Base-by-base conservation (phyloP, 768 basidiomycete genomes). In the Rhodotorula diobovata region DNA sequence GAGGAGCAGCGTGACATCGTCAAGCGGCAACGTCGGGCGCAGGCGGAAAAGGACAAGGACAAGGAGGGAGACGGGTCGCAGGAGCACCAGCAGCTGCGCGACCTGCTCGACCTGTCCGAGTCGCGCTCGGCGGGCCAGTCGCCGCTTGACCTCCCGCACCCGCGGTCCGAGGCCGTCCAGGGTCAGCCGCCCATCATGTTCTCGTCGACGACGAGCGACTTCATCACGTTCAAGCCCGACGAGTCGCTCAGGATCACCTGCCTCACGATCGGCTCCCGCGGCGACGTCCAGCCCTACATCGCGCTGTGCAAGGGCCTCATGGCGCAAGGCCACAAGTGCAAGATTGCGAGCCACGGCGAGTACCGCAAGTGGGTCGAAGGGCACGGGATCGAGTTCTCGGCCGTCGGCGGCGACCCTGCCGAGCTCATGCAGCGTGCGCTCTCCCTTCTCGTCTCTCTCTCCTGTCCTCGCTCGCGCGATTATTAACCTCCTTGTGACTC, bases 241-340 rank as follows among this genome's bases (percentile, higher is more conserved):
- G 85, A 90, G 75, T 83, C 90, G 4, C 81, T 99, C 70, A 89
- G 87, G 76, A 91, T 99, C 78, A 97, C 96, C 0, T 93, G 95
- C 81, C 81, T 98, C 72, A 97, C 95, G 2, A 96, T 99, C 75
- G 95, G 95, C 12, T 93, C 92, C 32, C 86, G 95, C 61, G 95
- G 95, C 62, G 95, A 99, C 79, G 96, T 98, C 16, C 95, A 99
- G 80, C 95, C 95, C 20, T 99, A 98, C 79, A 98, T 99, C 76
- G 89, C 96, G 4, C 84, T 99, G 16, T 90, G 91, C 34, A 96
- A 94, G 80, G 94, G 93, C 0, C 81, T 95, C 35, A 88, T 91
- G 81, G 86, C 87, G 11, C 91, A 95, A 79, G 95, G 95, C 0
- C 95, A 99, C 80, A 85, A 82, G 53, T 89, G 88, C 68, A 87